phyloP scores from a whole-genome alignment of 108 stramenopile species.

The Skeletonema menzelii region DNA sequence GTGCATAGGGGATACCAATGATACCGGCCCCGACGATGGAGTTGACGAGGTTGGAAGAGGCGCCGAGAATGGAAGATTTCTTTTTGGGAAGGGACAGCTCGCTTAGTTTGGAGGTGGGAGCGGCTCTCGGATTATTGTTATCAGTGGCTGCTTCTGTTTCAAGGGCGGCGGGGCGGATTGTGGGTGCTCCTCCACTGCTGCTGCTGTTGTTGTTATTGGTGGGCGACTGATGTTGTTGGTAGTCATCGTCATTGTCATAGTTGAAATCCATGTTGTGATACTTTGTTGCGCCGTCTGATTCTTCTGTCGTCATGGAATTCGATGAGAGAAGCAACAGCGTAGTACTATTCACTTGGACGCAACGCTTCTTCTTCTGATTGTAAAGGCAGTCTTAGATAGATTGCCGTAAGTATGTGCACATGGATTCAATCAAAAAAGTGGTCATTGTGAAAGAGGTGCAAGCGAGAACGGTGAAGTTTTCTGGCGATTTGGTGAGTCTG shows the following conservation, averaged over 20 bases:
- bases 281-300: background rate
- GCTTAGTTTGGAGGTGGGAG: background rate
- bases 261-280: slow-evolving; percentile 23
- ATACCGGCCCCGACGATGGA: slow-evolving; percentile 87
- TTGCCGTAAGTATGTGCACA: too few species aligned
- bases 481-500: background rate
- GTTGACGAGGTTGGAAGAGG: slow-evolving; percentile 79
- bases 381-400: too few species aligned
- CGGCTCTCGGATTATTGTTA: background rate
- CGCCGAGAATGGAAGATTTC: slow-evolving; percentile 63
- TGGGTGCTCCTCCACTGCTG: background rate
- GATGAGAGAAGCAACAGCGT: too few species aligned
- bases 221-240: background rate
- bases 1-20: slow-evolving; percentile 84
- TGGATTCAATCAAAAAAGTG: too few species aligned
- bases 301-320: too few species aligned
- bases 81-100: slow-evolving; percentile 57
- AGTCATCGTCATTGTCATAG: slow-evolving; percentile 9
- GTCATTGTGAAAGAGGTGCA: too few species aligned
- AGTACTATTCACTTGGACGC: too few species aligned
- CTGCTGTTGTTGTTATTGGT: background rate
- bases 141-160: background rate
- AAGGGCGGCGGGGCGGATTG: background rate
- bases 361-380: too few species aligned
- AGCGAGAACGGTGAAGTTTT: too few species aligned